Base-by-base conservation (phyloP, 23 red algal genomes). In the Agarophyton chilense region DNA sequence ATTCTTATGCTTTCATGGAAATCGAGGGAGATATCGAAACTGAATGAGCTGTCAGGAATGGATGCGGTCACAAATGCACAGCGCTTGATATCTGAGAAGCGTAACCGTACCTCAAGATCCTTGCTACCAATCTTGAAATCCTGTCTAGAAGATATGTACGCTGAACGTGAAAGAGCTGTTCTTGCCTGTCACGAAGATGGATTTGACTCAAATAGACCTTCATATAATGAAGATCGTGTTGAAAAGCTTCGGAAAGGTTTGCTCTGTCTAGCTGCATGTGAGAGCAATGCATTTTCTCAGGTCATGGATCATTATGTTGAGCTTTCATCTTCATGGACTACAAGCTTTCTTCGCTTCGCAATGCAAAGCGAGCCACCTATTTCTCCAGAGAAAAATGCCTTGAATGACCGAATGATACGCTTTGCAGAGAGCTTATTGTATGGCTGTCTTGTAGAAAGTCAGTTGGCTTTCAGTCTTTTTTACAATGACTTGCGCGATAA, bases 221-320 rank as follows among this genome's bases (percentile, higher is more conserved):
- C 40, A 21, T 28, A 0, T 4, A 39, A 49, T 26, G 68, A 25
- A 25, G 68, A 74, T 0, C 21, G 12, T 49, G 11, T 79, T 60
- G 12, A 56, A 22, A 56, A 79, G 9, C 78, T 89, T 79, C 60
- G 67, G 10, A 62, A 77, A 55, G 85, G 67, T 78, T 19, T 79
- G 26, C 43, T 34, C 43, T 73, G 85, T 39, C 26, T 89, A 17
- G 70, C 72, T 34, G 60, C 74, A 10, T 89, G 63, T 67, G 85
- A 71, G 41, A 79, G 78, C 43, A 58, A 72, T 31, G 24, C 50
- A 4, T 78, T 78, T 57, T 56, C 60, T 29, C 24, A 89, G 31
- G 47, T 89, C 45, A 40, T 79, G 11, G 85, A 89, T 67, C 85
- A 89, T 64, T 89, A 78, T 56, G 52, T 89, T 77, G 67, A 66